Conservation (phyloP, 495 filamentous ascomycete species). For the Trichocladium antarcticum region DNA sequence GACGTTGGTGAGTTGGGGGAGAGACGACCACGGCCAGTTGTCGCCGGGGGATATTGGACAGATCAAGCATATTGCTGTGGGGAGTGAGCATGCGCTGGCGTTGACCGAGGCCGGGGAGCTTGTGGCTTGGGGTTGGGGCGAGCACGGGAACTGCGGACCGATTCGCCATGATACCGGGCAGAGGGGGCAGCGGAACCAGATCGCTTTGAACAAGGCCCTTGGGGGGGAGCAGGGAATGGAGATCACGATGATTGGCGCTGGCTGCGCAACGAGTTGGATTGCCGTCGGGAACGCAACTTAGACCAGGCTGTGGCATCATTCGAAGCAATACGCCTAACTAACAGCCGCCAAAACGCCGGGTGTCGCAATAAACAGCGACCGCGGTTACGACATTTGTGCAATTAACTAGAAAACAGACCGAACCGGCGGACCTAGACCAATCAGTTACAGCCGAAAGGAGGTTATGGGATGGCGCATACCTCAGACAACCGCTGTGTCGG, state of each 20-base stretch:
- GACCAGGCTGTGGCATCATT: background rate
- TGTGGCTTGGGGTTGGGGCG: conserved; percentile 85
- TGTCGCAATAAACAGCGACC: background rate
- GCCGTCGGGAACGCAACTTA: conserved; percentile 29
- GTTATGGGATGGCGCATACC: conserved; percentile 23
- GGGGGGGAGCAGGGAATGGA: conserved; percentile 26
- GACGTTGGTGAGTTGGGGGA: conserved; percentile 54
- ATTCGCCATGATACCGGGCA: conserved; percentile 54
- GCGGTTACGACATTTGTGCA: background rate
- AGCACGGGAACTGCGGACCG: conserved; percentile 91
- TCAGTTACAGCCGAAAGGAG: conserved; percentile 6
- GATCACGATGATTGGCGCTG: conserved; percentile 56
- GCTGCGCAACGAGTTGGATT: conserved; percentile 84
- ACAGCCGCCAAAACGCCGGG: background rate
- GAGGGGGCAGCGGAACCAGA: conserved; percentile 50
- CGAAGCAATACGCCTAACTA: background rate
- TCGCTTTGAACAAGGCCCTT: conserved; percentile 34
- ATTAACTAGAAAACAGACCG: conserved; percentile 39
- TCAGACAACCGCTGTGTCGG: conserved; percentile 59
- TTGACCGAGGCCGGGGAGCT: conserved; percentile 50
- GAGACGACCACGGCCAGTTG: conserved; percentile 74
- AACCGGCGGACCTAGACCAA: conserved; percentile 36
- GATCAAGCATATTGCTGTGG: conserved; percentile 53
- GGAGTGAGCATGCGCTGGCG: conserved; percentile 78
- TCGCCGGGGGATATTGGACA: conserved; percentile 45